Evolutionary conservation across 495 filamentous ascomycete genomes (phyloP).

Genomic region (Penicillium fimorum): DNA sequence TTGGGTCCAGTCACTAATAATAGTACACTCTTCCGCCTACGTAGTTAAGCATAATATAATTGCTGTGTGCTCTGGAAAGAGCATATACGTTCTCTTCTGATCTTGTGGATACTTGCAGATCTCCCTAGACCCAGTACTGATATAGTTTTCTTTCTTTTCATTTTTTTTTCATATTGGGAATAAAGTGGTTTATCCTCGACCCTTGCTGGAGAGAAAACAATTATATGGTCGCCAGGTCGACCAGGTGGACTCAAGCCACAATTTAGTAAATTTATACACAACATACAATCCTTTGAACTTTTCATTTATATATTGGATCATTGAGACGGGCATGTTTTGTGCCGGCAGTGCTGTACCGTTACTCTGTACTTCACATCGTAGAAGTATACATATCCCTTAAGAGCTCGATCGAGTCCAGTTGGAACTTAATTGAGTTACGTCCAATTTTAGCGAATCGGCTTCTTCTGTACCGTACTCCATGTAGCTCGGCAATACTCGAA

Average conservation of each 20-base stretch:
- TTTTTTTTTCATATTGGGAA: background rate
- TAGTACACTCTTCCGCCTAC: background rate
- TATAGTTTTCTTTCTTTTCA: background rate
- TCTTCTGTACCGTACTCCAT: background rate
- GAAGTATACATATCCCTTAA: background rate
- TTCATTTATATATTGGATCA: background rate
- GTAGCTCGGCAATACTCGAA: background rate
- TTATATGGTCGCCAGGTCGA: slow-evolving; percentile 9
- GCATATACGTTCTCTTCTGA: background rate
- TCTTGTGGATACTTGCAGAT: slow-evolving; percentile 1
- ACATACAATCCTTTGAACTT: background rate
- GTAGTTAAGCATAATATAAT: background rate
- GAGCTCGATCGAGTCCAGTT: background rate
- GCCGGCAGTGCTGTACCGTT: background rate
- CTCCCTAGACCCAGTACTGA: background rate
- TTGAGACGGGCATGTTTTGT: background rate
- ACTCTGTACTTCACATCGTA: background rate
- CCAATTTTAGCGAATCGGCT: background rate
- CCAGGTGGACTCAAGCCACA: background rate
- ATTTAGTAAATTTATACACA: background rate
- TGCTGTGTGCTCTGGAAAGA: background rate
- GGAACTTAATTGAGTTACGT: background rate
- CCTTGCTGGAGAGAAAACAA: slow-evolving; percentile 1
- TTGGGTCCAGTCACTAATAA: slow-evolving; percentile 8
- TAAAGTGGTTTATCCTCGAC: background rate